Evolutionary conservation across 2,329 filamentous ascomycete genomes (phyloP), one percentile per base, ranked within the genome.

Genomic region (Fusarium nygamai): DNA sequence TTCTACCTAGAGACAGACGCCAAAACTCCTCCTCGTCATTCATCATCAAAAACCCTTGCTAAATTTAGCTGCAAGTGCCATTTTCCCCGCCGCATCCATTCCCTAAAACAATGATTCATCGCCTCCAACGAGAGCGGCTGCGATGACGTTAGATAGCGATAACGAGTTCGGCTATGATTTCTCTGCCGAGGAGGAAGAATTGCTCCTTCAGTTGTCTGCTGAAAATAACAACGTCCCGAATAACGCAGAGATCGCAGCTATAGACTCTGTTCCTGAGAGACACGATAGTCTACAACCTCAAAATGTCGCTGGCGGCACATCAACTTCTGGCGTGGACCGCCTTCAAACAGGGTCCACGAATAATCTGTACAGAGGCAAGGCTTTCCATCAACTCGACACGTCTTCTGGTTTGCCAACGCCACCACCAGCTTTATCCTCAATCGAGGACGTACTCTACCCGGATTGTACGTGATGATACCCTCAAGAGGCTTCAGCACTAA

Each of bases 141-240:
- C 53, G 54, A 78, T 75, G 71, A 71, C 67, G 43, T 64, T 62
- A 65, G 82, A 83, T 69, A 81, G 78, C 69, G 83, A 85, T 71
- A 82, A 80, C 73, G 85, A 87, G 48, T 88, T 85, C 78, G 84
- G 82, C 65, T 87, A 86, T 75, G 84, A 87, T 72, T 80, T 87
- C 48, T 84, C 85, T 6, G 71, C 79, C 3, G 86, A 88, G 34
- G 86, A 88, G 36, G 86, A 79, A 51, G 72, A 88, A 67, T 74
- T 84, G 46, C 69, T 84, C 50, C 75, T 87, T 22, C 76, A 82
- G 57, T 77, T 85, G 44, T 78, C 78, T 51, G 75, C 80, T 20
- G 67, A 78, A 39, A 67, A 69, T 27, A 60, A 75, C 24, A 44
- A 50, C 36, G 27, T 33, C 22, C 44, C 59, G 2, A 44, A 68